Evolutionary conservation across 192 early-diverging fungal genomes (phyloP).

Genomic region (Dispira parvispora): DNA sequence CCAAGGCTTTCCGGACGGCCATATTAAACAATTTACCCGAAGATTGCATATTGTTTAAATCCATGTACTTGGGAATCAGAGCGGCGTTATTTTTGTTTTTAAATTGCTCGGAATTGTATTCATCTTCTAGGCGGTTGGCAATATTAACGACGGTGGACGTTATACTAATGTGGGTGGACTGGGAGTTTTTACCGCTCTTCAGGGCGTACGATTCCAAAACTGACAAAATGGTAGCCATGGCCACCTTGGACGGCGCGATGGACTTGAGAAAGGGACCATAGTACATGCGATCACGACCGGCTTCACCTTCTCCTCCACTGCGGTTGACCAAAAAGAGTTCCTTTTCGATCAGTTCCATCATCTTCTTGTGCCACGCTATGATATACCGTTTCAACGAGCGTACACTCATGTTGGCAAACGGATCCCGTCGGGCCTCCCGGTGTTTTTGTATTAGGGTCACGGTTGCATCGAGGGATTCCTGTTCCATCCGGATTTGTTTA

Average conservation of each 20-base stretch:
- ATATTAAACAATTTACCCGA: constrained; percentile 69
- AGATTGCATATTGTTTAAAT: constrained; percentile 51
- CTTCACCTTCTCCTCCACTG: background rate
- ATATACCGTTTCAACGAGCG: constrained; percentile 36
- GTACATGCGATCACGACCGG: constrained; percentile 30
- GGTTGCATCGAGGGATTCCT: constrained; percentile 59
- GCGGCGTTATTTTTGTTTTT: constrained; percentile 47
- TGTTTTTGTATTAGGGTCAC: constrained; percentile 41
- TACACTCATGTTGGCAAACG: constrained; percentile 32
- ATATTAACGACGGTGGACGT: constrained; percentile 38
- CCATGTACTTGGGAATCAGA: constrained; percentile 26
- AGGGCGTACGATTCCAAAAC: constrained; percentile 1
- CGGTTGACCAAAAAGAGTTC: constrained; percentile 41
- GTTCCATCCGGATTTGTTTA: constrained; percentile 66
- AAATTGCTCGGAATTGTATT: constrained; percentile 65
- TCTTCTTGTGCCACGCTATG: constrained; percentile 54
- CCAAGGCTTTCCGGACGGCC: constrained; percentile 51
- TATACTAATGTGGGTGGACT: constrained; percentile 36
- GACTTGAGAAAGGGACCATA: constrained; percentile 49
- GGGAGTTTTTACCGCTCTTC: constrained; percentile 10
- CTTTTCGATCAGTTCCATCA: constrained; percentile 48
- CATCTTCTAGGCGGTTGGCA: constrained; percentile 61
- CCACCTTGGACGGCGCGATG: constrained; percentile 51
- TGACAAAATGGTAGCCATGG: constrained; percentile 60
- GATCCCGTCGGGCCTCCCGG: constrained; percentile 34